Evolutionary conservation across 192 early-diverging fungal species (phyloP).

Genomic region (Allomyces macrogynus): DNA sequence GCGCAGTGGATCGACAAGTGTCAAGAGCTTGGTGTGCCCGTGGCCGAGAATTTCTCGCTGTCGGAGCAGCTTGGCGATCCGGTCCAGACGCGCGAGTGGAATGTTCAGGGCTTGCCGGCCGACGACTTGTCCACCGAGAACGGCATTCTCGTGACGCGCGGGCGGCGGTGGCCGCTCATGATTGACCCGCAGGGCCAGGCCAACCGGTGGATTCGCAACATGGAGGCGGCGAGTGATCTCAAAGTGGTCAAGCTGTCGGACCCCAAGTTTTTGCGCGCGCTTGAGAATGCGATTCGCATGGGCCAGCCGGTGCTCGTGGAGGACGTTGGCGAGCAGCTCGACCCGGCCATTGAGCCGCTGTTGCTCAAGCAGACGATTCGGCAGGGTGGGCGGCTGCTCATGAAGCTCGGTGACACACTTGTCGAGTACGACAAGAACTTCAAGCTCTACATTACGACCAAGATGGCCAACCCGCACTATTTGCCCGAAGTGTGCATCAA

Average conservation of each 20-base stretch:
- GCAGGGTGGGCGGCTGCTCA: constrained; percentile 86
- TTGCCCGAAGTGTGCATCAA: constrained; percentile 90
- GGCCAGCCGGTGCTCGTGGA: constrained; percentile 92
- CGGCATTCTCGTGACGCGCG: constrained; percentile 85
- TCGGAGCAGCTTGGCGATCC: constrained; percentile 81
- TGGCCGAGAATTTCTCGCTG: constrained; percentile 58
- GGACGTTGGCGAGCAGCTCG: constrained; percentile 81
- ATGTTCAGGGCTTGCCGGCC: constrained; percentile 54
- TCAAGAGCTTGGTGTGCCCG: constrained; percentile 39
- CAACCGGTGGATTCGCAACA: constrained; percentile 61
- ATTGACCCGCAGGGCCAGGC: constrained; percentile 96
- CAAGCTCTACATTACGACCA: constrained; percentile 77
- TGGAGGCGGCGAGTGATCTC: constrained; percentile 67
- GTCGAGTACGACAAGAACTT: constrained; percentile 98
- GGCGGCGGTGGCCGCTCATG: constrained; percentile 88
- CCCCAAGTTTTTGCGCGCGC: constrained; percentile 81
- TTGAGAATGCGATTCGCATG: constrained; percentile 94
- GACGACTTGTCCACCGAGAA: constrained; percentile 95
- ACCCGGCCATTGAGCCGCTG: constrained; percentile 93
- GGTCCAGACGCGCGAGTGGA: constrained; percentile 82
- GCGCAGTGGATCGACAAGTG: constrained; percentile 60
- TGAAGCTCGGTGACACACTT: constrained; percentile 85
- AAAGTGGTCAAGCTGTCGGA: constrained; percentile 93
- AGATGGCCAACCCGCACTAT: constrained; percentile 79
- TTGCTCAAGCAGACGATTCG: constrained; percentile 89